These are phyloP conservation scores for Nephelium lappaceum DNA, from an alignment of 345 rosid species.

Conservation along the genomic window DNA sequence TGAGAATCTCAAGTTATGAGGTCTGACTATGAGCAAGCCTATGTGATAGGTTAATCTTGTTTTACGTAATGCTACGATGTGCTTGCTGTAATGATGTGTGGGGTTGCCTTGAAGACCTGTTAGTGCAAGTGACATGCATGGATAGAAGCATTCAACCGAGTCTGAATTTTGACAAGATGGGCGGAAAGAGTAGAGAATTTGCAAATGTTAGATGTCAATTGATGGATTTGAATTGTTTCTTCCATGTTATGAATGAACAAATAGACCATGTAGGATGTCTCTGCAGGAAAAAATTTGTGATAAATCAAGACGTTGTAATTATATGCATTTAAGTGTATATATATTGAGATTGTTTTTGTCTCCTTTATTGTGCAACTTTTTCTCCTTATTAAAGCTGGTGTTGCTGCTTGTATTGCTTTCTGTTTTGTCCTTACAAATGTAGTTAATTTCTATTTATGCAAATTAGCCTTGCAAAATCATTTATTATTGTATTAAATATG, in stretches of 20 bases:
- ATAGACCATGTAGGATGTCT: background rate
- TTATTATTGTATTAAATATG: background rate
- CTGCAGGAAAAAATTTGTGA: background rate
- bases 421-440: too few relatives aligned
- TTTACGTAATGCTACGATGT: background rate
- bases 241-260: background rate
- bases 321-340: slow-evolving; percentile 1
- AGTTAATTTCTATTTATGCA: background rate
- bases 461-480: background rate
- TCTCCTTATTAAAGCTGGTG: background rate
- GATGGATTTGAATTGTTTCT: background rate
- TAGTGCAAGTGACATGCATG: background rate
- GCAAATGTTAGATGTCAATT: background rate
- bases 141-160: background rate
- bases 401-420: background rate
- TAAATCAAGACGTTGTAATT: background rate
- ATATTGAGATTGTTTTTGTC: background rate
- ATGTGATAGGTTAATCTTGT: background rate
- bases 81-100: background rate
- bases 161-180: slow-evolving; percentile 1
- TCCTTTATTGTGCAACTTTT: background rate
- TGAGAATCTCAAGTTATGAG: background rate
- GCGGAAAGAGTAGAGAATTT: background rate
- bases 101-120: background rate
- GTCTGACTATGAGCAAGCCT: background rate